Base-by-base conservation (phyloP, 1,284 basidiomycete species). In the Tilletia horrida region DNA sequence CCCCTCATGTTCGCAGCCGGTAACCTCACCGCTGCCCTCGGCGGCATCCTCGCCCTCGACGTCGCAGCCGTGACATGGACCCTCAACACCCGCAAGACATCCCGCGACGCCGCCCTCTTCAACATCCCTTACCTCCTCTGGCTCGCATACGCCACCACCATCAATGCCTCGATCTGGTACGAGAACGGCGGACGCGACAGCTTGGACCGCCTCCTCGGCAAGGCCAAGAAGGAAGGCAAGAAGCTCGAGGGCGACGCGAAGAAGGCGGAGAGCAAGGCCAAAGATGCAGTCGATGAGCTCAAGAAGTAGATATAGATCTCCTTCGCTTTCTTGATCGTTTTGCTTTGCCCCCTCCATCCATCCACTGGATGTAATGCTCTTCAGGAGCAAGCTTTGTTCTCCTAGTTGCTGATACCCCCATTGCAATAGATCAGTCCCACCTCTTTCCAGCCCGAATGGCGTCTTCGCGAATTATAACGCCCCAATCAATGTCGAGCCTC, bases 1-100 rank as follows among this genome's bases (percentile, higher is more conserved):
- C 88, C 90, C 3, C 81, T 91, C 45, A 90, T 90, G 85, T 91
- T 91, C 73, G 86, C 86, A 16, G 78, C 84, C 45, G 76, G 72
- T 16, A 66, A 79, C 62, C 69, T 79, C 65, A 66, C 69, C 29
- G 69, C 78, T 63, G 89, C 88, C 0, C 83, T 91, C 4, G 81
- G 87, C 65, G 88, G 91, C 82, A 87, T 88, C 69, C 79, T 85
- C 16, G 81, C 86, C 2, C 80, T 91, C 68, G 87, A 88, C 3
- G 86, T 85, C 7, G 87, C 88, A 0, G 86, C 87, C 14, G 85
- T 84, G 67, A 86, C 86, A 67, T 79, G 76, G 77, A 71, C 73
- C 29, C 67, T 67, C 59, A 69, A 70, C 47, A 69, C 71, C n/a
- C 71, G 71, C 67, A 73, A 78, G 59, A 73, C 78, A 40, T 72